Evolutionary conservation across 495 filamentous ascomycete species (phyloP).

Genomic region (Trichoderma parareesei): DNA sequence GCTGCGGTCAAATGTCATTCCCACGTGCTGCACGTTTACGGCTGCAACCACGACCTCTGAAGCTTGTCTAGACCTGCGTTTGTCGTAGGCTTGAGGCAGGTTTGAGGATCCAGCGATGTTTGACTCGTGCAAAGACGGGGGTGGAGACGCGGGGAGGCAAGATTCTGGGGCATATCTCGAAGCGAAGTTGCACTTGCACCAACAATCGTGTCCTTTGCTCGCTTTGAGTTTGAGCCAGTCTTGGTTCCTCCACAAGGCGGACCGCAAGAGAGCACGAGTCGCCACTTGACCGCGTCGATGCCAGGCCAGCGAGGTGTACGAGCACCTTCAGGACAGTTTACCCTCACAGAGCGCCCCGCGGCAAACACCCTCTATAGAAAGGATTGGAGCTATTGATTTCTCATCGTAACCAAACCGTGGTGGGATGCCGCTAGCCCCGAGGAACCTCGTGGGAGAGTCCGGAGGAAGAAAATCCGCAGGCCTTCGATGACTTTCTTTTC

Average conservation of each 20-base stretch:
- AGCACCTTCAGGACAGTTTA: no score
- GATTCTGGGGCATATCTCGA: background rate
- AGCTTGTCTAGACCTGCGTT: background rate
- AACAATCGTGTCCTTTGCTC: background rate
- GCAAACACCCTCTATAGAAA: no score
- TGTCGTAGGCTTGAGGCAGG: no score
- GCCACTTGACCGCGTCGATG: background rate
- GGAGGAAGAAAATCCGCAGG: background rate
- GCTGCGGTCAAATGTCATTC: background rate
- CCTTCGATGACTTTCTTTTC: background rate
- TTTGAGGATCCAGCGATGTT: background rate
- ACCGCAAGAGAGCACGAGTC: background rate
- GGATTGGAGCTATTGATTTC: background rate
- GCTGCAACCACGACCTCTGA: background rate
- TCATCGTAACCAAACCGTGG: background rate
- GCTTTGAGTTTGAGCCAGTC: background rate
- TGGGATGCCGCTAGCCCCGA: background rate
- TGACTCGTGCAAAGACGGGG: background rate
- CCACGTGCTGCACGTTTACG: background rate
- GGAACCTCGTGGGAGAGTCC: background rate
- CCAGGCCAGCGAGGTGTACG: no score
- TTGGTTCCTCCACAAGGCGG: background rate
- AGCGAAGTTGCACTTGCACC: background rate
- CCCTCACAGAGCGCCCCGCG: no score
- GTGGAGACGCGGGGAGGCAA: conserved; percentile 1